These are phyloP conservation scores for Daedaleopsis sinensis DNA, from an alignment of 768 basidiomycete species.

Conservation along the genomic window DNA sequence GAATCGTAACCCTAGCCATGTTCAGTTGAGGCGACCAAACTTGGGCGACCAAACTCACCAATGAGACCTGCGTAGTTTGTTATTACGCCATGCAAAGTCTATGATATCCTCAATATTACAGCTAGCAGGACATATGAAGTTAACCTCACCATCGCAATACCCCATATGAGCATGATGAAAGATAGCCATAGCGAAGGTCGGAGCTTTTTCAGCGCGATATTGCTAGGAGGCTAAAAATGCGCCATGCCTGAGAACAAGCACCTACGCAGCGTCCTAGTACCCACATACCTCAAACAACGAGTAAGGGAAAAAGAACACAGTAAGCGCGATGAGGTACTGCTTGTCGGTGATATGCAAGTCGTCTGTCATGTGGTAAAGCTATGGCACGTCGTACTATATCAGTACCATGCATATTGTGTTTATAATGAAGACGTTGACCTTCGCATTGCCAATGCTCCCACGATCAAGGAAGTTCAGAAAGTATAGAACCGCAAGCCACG, in stretches of 20 bases:
- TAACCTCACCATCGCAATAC: slow-evolving; percentile 41
- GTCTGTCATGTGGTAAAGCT: slow-evolving; percentile 62
- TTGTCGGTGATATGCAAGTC: slow-evolving; percentile 63
- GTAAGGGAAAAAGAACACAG: slow-evolving; percentile 79
- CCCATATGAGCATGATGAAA: slow-evolving; percentile 46
- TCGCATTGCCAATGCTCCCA: slow-evolving; percentile 72
- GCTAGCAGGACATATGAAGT: not conserved
- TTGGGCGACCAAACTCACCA: slow-evolving; percentile 39
- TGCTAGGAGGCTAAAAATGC: slow-evolving; percentile 57
- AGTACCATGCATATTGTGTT: not conserved
- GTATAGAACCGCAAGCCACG: slow-evolving; percentile 77
- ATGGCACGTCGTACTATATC: not conserved
- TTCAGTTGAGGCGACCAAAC: not conserved
- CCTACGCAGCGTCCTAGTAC: not conserved
- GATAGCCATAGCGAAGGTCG: slow-evolving; percentile 69
- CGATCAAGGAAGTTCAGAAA: slow-evolving; percentile 71
- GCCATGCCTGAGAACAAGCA: not conserved
- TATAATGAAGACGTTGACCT: slow-evolving; percentile 40
- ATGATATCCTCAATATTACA: not conserved
- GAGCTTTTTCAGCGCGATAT: slow-evolving; percentile 58
- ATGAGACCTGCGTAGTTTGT: slow-evolving; percentile 63
- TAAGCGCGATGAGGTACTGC: slow-evolving; percentile 69
- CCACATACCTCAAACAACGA: slow-evolving; percentile 63
- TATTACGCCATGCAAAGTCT: slow-evolving; percentile 69
- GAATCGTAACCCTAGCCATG: slow-evolving; percentile 52